Conservation (phyloP, 2,329 filamentous ascomycete genomes). For the Fusarium mexicanum region DNA sequence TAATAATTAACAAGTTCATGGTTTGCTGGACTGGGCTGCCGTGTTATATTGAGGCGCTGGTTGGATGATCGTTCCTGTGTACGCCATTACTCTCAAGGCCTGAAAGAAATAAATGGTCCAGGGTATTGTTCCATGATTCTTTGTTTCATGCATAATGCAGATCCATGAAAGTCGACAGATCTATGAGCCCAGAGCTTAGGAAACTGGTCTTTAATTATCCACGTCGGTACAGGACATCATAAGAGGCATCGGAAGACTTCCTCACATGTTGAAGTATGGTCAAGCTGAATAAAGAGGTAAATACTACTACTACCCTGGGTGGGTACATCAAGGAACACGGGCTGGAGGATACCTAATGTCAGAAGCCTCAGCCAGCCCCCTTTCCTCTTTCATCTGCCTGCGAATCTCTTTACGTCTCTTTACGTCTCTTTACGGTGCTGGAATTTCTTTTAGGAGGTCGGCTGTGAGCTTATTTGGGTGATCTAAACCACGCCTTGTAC, state of each 20-base stretch:
- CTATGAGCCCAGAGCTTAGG: slow-evolving; percentile 12
- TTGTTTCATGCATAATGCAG: slow-evolving; percentile 7
- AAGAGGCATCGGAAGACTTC: background rate
- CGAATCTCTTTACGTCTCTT: background rate
- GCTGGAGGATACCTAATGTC: background rate
- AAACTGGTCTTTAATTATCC: slow-evolving; percentile 14
- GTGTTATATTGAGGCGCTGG: background rate
- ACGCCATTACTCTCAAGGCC: background rate
- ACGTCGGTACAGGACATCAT: background rate
- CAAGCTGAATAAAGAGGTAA: background rate
- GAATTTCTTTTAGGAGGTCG: background rate
- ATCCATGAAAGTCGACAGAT: slow-evolving; percentile 25
- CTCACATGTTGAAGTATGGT: background rate
- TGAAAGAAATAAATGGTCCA: slow-evolving; percentile 1
- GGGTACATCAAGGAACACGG: background rate
- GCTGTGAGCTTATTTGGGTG: slow-evolving; percentile 28
- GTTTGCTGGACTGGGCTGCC: background rate
- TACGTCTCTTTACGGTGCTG: background rate
- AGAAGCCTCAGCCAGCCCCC: background rate
- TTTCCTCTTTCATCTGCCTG: background rate
- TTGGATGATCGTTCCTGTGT: background rate
- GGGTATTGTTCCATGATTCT: background rate
- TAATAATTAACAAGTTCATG: background rate
- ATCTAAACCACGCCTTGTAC: slow-evolving; percentile 36
- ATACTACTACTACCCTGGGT: background rate